Conservation (phyloP, 805 yeast genomes). For the Monosporozyma aerobia region DNA sequence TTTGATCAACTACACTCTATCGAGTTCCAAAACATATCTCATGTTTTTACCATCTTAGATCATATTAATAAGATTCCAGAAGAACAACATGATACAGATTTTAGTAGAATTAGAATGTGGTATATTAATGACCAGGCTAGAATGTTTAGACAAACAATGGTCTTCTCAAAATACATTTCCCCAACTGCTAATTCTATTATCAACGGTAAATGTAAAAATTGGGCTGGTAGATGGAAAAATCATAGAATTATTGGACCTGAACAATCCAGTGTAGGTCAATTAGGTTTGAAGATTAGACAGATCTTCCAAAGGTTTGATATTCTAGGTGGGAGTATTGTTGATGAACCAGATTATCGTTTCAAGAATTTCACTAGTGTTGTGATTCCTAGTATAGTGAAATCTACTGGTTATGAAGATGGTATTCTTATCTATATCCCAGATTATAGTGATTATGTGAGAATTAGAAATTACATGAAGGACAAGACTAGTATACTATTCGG, state of each 20-base stretch:
- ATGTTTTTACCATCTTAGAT: constrained; percentile 59
- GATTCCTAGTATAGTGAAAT: constrained; percentile 59
- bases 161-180: constrained; percentile 66
- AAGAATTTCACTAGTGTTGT: constrained; percentile 66
- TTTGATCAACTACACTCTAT: constrained; percentile 80
- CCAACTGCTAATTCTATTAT: constrained; percentile 70
- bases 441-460: constrained; percentile 74
- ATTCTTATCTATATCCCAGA: constrained; percentile 73
- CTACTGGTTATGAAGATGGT: constrained; percentile 60
- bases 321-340: constrained; percentile 36
- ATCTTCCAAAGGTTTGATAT: constrained; percentile 63
- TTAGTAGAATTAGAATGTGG: constrained; percentile 88
- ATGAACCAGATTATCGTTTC: constrained; percentile 78
- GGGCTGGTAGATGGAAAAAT: constrained; percentile 53
- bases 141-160: constrained; percentile 65
- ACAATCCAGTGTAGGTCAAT: constrained; percentile 49
- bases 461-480: constrained; percentile 51
- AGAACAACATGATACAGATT: constrained; percentile 75
- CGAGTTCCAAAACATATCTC: constrained; percentile 90
- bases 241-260: constrained; percentile 38
- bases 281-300: constrained; percentile 61
- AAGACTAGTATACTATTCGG: constrained; percentile 59
- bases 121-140: constrained; percentile 74
- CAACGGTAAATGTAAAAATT: constrained; percentile 40
- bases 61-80: constrained; percentile 71